Base-by-base conservation (phyloP, 345 rosid species). In the Citrus cavaleriei region DNA sequence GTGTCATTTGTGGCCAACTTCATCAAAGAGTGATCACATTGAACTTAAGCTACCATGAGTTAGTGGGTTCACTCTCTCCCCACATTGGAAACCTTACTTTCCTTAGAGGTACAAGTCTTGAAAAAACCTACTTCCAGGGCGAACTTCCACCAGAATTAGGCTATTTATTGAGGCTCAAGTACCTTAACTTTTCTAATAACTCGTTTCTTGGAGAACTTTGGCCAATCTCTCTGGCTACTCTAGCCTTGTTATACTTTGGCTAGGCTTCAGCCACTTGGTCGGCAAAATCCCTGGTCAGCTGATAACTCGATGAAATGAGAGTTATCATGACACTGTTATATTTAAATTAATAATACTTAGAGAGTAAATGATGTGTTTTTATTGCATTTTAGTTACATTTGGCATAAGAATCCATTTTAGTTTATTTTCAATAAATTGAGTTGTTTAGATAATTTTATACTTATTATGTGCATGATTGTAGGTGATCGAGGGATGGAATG, bases 21-120 rank as follows among this genome's bases (percentile, higher is more conserved):
- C 81, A 77, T 34, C 76, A 77, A 24, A 76, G 85, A 61, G 85
- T 84, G 5, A 54, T 65, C 61, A 7, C 59, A 12, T 42, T 84
- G 46, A 73, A 58, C 54, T 68, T 84, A 7, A 63, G 54, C 30
- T 9, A 67, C 57, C 49, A 64, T 24, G 14, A 76, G 9, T 67
- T 81, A 65, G 73, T 65, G 21, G 87, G 87, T 60, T 28, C 80
- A 2, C 32, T 84, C 3, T 81, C 86, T 59, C 82, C 86, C 19
- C 58, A 70, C 37, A 59, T 80, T 8, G 81, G 79, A n/a, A 83
- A 83, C 22, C 78, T 80, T 24, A 69, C 57, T 16, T 80, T 80
- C 57, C 79, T 80, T 7, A 21, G 70, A 51, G 76, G 40, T 59
- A 60, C 75, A 28, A 68, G 3, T 55, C 75, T 80, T 4, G 40